Base-by-base conservation (phyloP, 768 basidiomycete genomes). In the Leucocoprinus leucothites region DNA sequence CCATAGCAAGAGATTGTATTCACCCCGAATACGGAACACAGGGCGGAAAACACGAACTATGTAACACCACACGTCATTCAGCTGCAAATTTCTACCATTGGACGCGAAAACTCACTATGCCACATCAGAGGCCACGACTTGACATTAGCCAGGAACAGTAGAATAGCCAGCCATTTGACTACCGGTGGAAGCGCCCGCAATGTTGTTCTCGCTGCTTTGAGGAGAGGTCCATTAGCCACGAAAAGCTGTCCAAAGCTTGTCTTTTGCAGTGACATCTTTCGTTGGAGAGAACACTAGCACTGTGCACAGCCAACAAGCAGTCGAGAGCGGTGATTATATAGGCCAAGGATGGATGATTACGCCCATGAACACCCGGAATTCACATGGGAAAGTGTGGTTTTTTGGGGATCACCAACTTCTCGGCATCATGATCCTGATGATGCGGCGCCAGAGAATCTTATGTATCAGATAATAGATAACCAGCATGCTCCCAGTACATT, bases 41-140 rank as follows among this genome's bases (percentile, higher is more conserved):
- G 79, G 81, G 58, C 73, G 69, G 62, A 84, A 81, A 2, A 86
- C 76, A 5, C 81, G 80, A 38, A 80, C 84, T 60, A 18, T 14
- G 8, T 56, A 21, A 51, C 18, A 60, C 47, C 18, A 53, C 31
- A 31, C 6, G 31, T 38, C 16, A 47, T 22, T 34, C 13, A 25
- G 21, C 31, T 3, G 22, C 22, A 38, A 24, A 50, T 40, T 44
- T 28, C 25, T 11, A 43, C 2, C 21, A 34, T 1, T 9, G 40
- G 42, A n/a, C 9, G 16, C 14, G 43, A 5, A 6, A 48, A 78
- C 86, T 64, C 63, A 89, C 87, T 61, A 61, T 89, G 87, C 87
- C 87, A 90, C 25, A 73, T 72, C 19, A 86, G 63, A 1, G 88
- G 88, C 64, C 81, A 77, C 13, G 85, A 86, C 18, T 82, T 79